Evolutionary conservation across 2,329 filamentous ascomycete species (phyloP).

Genomic region (Cadophora malorum): DNA sequence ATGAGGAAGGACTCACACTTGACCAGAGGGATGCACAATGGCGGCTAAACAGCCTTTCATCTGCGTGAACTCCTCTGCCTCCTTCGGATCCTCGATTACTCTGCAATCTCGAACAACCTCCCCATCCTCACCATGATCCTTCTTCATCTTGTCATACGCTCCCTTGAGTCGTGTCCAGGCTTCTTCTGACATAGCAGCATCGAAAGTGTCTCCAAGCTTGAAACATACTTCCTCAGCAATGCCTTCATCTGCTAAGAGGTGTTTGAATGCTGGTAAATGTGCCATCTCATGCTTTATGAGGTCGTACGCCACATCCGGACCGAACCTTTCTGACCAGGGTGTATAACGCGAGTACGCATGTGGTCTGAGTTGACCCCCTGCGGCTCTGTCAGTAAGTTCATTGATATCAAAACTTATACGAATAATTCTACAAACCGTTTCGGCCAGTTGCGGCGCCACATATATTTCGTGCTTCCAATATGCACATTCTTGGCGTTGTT

Average conservation of each 20-base stretch:
- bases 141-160: conserved; percentile 2
- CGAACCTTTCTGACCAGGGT: background rate
- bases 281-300: background rate
- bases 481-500: background rate
- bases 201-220: background rate
- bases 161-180: background rate
- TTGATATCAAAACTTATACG: background rate
- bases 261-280: background rate
- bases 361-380: background rate
- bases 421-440: background rate
- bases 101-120: background rate
- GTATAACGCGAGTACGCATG: background rate
- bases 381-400: background rate
- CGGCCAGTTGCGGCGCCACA: background rate
- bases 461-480: background rate
- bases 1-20: background rate
- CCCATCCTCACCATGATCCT: background rate
- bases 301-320: background rate
- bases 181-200: conserved; percentile 3
- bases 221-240: background rate
- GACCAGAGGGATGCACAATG: background rate
- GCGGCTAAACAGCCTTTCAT: conserved; percentile 5
- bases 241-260: background rate
- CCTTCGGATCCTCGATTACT: background rate
- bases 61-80: background rate